Evolutionary conservation across 225 moss, liverwort and hornwort genomes (phyloP), one percentile per base, ranked within the genome.

Genomic region (Rhytidiadelphus loreus): DNA sequence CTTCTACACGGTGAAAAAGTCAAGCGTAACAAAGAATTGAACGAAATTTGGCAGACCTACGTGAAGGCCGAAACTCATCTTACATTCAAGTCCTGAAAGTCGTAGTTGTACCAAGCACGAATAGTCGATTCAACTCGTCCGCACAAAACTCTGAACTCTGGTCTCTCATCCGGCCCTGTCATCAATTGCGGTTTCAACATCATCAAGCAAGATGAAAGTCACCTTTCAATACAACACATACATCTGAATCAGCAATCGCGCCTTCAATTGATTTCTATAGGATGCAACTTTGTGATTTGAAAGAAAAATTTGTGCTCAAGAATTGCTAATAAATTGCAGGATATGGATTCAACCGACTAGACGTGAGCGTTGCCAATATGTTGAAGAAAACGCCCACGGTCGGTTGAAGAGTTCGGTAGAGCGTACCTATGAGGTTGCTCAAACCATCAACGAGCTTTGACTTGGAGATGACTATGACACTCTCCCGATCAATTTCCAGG

Each of bases 91-190:
- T 94, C 95, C 85, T 94, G 87, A 65, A 95, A 95, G 88, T 94
- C 86, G n/a, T 92, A 59, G 83, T 91, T 90, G 91, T 92, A 94
- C 95, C 95, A 95, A 73, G 95, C 95, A 89, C 95, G 95, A 90
- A 95, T 86, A n/a, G 91, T 95, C 60, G 95, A 92, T 90, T 95
- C 95, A 87, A 95, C 29, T 63, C 95, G 89, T 81, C 79, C 90
- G 88, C 92, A 94, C 50, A 95, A 69, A 72, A 85, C 61, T 87
- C 75, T 90, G 88, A 95, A 95, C 85, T 95, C 95, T 21, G 64
- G 7, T 82, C 94, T 91, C 84, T 93, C 92, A 89, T 91, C 92
- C 68, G 93, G 92, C 69, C 90, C 93, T 95, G 90, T 83, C 84
- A 88, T 91, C 79, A 87, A 71, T 76, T 30, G 81, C 56, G 72